Evolutionary conservation across 148 eudicot species (phyloP).

Genomic region (Silene latifolia): DNA sequence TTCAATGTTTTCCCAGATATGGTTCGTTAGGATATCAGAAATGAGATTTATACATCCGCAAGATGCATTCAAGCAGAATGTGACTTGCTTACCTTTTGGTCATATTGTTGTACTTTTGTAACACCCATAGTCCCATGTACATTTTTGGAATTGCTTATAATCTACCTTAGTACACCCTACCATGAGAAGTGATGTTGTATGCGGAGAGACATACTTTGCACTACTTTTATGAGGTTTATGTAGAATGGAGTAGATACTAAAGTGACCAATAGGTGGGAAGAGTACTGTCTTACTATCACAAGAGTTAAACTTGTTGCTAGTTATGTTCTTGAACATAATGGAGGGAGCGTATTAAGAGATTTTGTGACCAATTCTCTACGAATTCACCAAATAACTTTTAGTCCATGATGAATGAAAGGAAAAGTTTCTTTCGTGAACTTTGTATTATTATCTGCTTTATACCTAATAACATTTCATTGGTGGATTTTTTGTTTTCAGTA

Average conservation of each 20-base stretch:
- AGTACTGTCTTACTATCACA: neutral
- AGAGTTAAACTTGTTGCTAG: too few relatives aligned
- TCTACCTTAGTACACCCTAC: too few relatives aligned
- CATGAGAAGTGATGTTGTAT: too few relatives aligned
- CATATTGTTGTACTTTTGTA: too few relatives aligned
- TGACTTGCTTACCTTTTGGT: too few relatives aligned
- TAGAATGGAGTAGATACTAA: neutral
- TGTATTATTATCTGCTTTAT: neutral
- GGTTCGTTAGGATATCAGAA: too few relatives aligned
- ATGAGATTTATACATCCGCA: too few relatives aligned
- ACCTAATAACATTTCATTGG: neutral
- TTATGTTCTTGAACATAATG: neutral
- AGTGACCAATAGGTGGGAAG: neutral
- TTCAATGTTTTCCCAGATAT: neutral
- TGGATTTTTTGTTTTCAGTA: neutral
- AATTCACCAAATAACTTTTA: neutral
- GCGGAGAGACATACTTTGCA: too few relatives aligned
- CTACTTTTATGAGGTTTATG: neutral
- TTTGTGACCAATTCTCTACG: neutral
- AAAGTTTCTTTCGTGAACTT: neutral
- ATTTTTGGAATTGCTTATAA: too few relatives aligned
- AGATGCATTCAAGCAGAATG: too few relatives aligned
- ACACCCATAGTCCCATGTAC: too few relatives aligned
- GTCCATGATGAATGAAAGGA: neutral
- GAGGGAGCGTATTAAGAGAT: neutral